Percentiles rank a stretch among this genome's conserved stretches.
Evolutionary conservation across 2,329 filamentous ascomycete genomes (phyloP).

Genomic region (Fusarium sp.): DNA sequence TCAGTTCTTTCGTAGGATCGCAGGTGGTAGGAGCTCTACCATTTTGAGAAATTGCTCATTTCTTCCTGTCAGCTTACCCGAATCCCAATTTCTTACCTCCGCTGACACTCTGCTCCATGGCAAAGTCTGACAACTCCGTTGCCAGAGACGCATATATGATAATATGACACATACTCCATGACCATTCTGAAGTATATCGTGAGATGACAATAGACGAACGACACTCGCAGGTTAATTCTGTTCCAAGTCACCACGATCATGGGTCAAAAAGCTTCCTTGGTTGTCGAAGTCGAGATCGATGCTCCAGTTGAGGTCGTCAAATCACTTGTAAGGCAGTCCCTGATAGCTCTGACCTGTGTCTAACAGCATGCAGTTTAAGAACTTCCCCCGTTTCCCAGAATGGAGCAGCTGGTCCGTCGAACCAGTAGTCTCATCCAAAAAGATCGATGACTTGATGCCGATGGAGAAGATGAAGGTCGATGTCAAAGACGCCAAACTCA

Average conservation of each 20-base stretch:
- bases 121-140: background rate
- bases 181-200: rapidly evolving
- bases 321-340: background rate
- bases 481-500: slow-evolving; percentile 1
- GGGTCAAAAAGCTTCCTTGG: slow-evolving; percentile 2
- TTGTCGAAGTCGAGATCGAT: slow-evolving; percentile 10
- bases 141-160: background rate
- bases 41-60: too few species aligned
- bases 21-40: too few species aligned
- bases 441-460: background rate
- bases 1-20: background rate
- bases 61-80: background rate
- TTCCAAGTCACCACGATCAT: background rate
- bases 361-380: background rate
- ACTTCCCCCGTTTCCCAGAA: slow-evolving; percentile 1
- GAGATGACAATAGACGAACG: rapidly evolving
- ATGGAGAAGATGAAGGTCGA: slow-evolving; percentile 7
- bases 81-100: background rate
- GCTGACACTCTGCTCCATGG: background rate
- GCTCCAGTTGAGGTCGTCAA: slow-evolving; percentile 2
- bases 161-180: background rate
- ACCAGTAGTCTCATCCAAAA: background rate
- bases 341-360: rapidly evolving
- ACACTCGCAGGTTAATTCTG: rapidly evolving
- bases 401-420: slow-evolving; percentile 14